Base-by-base conservation (phyloP, 768 basidiomycete genomes). In the Leccinum obscurum region DNA sequence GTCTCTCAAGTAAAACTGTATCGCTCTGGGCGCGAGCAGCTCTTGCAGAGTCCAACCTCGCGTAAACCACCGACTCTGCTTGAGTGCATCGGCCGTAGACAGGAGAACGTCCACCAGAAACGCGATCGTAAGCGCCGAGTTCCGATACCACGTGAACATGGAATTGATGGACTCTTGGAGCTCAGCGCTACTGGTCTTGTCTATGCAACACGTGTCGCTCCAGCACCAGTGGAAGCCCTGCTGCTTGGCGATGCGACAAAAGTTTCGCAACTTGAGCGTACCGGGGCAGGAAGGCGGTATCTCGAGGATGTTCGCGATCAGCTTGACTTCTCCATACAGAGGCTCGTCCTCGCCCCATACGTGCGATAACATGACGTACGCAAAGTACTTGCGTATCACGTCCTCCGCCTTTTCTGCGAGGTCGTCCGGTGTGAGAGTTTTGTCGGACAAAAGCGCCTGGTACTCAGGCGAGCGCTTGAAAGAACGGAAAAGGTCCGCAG, bases 131-230 rank as follows among this genome's bases (percentile, higher is more conserved):
- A 75, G 56, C 2, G 61, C 58, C 0, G 74, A 72, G 35, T 69
- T 66, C 28, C 70, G 62, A 32, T 73, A 75, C 73, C 73, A 74
- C 14, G 26, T 63, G 26, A 75, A 75, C 74, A 75, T 74, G 53
- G 67, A 68, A n/a, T 66, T 64, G 49, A 74, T 69, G 55, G 74
- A 68, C 39, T 74, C 72, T 15, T 70, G 67, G 3, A 74, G 62
- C 49, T 74, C 72, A 13, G 68, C 69, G 20, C 68, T 73, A 52
- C 70, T 74, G 11, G 57, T 34, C 48, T 72, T 70, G 35, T 73
- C 68, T 20, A 71, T 72, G 28, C 74, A 75, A 15, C 67, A 72
- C 1, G 72, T 72, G 15, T 75, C 74, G 50, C 65, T 64, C 72
- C 72, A 75, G 46, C 69, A 67, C 60, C 68, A 68, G n/a, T 2